Conservation (phyloP, 352 stramenopile species). For the Phytophthora pistaciae region DNA sequence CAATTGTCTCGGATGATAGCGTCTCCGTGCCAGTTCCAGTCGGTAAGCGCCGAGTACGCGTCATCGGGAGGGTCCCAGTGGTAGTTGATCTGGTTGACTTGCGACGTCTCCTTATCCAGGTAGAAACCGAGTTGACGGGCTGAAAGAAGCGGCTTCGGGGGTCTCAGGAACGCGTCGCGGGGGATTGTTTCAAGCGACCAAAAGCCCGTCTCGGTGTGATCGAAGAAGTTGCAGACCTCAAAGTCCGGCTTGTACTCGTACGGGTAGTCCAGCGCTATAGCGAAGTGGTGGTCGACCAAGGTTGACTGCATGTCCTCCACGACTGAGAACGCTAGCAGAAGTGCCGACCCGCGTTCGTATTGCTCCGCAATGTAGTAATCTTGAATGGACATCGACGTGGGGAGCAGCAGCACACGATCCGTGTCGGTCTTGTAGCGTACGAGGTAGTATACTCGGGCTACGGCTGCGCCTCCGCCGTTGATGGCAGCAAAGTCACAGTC, state of each 20-base stretch:
- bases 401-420: constrained; percentile 35
- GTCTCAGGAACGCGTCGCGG: constrained; percentile 25
- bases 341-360: constrained; percentile 30
- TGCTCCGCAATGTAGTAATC: constrained; percentile 42
- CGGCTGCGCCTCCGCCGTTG: constrained; percentile 9
- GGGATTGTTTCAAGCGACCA: constrained; percentile 35
- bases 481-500: constrained; percentile 26
- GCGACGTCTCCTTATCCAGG: constrained; percentile 44
- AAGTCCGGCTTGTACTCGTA: constrained; percentile 43
- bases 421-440: constrained; percentile 30
- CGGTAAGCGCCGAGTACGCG: constrained; percentile 19
- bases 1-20: constrained; percentile 54
- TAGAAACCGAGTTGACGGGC: constrained; percentile 52
- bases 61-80: constrained; percentile 33
- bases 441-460: constrained; percentile 42
- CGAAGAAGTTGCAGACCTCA: constrained; percentile 28
- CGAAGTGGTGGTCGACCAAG: constrained; percentile 31
- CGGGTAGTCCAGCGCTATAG: constrained; percentile 40
- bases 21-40: constrained; percentile 40
- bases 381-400: constrained; percentile 35
- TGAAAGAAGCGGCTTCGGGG: constrained; percentile 38
- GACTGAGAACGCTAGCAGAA: constrained; percentile 30
- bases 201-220: constrained; percentile 24
- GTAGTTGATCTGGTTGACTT: constrained; percentile 49
- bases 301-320: constrained; percentile 35